Conservation (phyloP, 2,329 filamentous ascomycete species). For the Sporothrix pseudoabietina region DNA sequence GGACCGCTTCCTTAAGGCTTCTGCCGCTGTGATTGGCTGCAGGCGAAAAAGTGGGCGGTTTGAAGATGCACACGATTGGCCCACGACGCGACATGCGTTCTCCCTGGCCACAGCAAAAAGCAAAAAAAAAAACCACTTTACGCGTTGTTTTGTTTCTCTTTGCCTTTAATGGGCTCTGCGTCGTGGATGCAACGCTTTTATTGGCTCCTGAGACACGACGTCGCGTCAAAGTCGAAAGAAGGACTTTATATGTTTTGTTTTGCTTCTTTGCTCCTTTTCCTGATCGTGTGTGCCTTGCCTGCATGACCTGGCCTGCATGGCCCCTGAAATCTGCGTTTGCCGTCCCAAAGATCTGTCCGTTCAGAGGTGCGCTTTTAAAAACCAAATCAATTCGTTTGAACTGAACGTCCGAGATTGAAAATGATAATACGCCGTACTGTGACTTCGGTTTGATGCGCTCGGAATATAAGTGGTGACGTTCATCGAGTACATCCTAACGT, state of each 20-base stretch:
- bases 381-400: background rate
- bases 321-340: constrained; percentile 19
- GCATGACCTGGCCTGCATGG: background rate
- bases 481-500: background rate
- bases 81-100: constrained; percentile 15
- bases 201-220: background rate
- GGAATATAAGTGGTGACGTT: background rate
- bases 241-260: background rate
- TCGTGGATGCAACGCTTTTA: background rate
- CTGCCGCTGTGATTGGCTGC: constrained; percentile 20
- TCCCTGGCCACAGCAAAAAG: background rate
- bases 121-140: constrained; percentile 30
- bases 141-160: constrained; percentile 32
- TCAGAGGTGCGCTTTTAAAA: background rate
- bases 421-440: background rate
- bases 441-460: background rate
- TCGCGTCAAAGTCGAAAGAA: background rate
- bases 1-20: background rate
- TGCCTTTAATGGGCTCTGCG: background rate
- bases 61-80: constrained; percentile 27
- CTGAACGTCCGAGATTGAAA: background rate
- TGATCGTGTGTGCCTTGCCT: background rate
- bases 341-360: background rate
- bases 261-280: background rate
- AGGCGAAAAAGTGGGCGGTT: too few relatives aligned